Base-by-base conservation (phyloP, 805 yeast genomes). In the Lachancea quebecensis region DNA sequence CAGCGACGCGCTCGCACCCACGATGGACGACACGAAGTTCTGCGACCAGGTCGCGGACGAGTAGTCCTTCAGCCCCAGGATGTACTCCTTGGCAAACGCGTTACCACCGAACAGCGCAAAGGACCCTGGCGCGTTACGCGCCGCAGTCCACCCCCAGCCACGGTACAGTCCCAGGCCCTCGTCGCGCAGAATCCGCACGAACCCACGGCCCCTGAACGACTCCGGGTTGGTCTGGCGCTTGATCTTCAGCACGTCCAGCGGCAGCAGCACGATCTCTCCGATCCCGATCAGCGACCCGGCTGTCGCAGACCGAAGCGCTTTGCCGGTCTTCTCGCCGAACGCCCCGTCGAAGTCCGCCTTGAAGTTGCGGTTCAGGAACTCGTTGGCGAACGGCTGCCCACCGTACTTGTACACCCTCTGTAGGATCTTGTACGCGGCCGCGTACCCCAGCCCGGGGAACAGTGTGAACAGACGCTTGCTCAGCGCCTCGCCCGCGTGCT, bases 71-170 rank as follows among this genome's bases (percentile, higher is more conserved):
- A 93, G 75, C 12, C 90, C 90, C 57, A 88, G 80, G 49, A 93
- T 78, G 71, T 87, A 93, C 71, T 93, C 99, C 72, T 93, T 93
- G 50, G 99, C 98, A 65, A 93, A 93, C 12, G 99, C 96, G 63
- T 91, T 89, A 70, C 98, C 99, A 56, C 99, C 99, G 57, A 93
- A 93, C 47, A 93, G 74, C 14, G 98, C 96, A 63, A 93, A 93
- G 2, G 96, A 88, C 49, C 99, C 99, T 33, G 99, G 99, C 2
- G 98, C 97, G 66, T 93, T 93, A 78, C 99, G 84, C 37, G 99
- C 99, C 56, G 95, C 95, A 49, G 99, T 93, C 99, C 99, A 93
- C 48, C 97, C 98, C 95, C 97, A 90, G 54, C 99, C 99, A 65
- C 96, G 78, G 73, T 93, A 93, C 56, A 93, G 74, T 18, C 93